Base-by-base conservation (phyloP, 495 filamentous ascomycete genomes). In the Neurospora pannonica region DNA sequence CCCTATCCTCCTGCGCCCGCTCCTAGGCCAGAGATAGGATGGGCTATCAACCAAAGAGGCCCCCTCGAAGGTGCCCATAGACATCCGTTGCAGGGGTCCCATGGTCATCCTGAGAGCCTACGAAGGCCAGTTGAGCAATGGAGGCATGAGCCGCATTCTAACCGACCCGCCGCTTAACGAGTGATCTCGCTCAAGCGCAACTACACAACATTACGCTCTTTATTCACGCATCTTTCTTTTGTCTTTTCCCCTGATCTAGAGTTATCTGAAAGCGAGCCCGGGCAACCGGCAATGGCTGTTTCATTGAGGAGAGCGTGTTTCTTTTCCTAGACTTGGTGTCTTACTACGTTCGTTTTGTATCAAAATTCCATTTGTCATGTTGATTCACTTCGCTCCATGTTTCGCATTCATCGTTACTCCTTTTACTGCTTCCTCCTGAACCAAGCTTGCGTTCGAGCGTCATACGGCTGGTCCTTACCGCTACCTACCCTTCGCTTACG, bases 11-110 rank as follows among this genome's bases (percentile, higher is more conserved):
- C 79, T 10, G 76, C 74, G 2, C 75, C 78, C 6, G 76, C 76
- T 21, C 76, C 78, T 21, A 74, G 77, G 46, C 76, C 74, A 71
- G 85, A 86, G 73, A 83, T 83, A 19, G 85, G 84, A 19, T 87
- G 85, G 85, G 85, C 82, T 36, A 84, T 83, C 1, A 82, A 79
- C 24, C 75, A 80, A 28, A 77, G 81, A 48, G 77, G 78, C 15
- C 77, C 78, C 8, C 71, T 78, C 11, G 81, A 83, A 62, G 77
- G 77, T 34, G 38, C 40, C 4, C 72, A 70, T 3, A 73, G 72
- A 71, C 70, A 71, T 17, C 54, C 54, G 13, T 34, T 67, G 28
- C 54, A 72, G 9, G 17, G 70, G 71, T 31, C 62, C 76, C 69
- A 77, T 73, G 28, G 54, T 67, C 28, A 67, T 36, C 28, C 54